Base-by-base conservation (phyloP, 2,329 filamentous ascomycete genomes). In the Phialophora verrucosa region DNA sequence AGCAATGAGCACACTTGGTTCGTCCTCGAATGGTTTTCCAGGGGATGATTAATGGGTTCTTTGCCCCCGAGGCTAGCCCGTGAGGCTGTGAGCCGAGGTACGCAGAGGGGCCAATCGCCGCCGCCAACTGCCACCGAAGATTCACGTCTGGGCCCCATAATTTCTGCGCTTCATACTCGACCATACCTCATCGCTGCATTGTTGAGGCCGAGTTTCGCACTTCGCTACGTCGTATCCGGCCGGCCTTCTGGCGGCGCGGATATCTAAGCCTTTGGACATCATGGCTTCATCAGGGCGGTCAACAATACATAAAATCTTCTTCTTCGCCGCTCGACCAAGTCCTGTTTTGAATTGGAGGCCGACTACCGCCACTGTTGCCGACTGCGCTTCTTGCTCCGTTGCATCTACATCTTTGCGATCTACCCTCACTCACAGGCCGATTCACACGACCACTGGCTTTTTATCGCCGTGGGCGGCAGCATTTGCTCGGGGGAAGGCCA, bases 231-330 rank as follows among this genome's bases (percentile, higher is more conserved):
- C 49, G 47, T 32, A 31, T 53, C 31, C 49, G 47, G 53, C 53
- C 29, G 27, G 53, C 53, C 25, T 31, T 35, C 53, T 55, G 58
- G 59, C 59, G 59, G 58, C 32, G 58, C 62, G 57, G 47, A 61
- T 61, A 51, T 54, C 32, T 29, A 12, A 44, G 23, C 20, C 29
- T 61, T 32, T 57, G 31, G 27, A 8, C 29, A 55, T 51, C 51
- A 69, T 69, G 68, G 68, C 65, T 61, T 59, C 64, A 53, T 59
- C 59, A 42, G 42, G 42, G 32, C 59, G 47, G 64, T 67, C 68
- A 59, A 66, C 55, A 61, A 62, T 67, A 65, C 65, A 67, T 69
- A 61, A 31, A 50, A n/a, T 69, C 51, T 25, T 62, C 31, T 50
- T 55, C n/a, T 55, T 59, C 51, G 55, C 32, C 38, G 59, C 62